Evolutionary conservation across 352 stramenopile species (phyloP), one percentile per base, ranked within the genome.

Genomic region (Globisporangium nagaii): DNA sequence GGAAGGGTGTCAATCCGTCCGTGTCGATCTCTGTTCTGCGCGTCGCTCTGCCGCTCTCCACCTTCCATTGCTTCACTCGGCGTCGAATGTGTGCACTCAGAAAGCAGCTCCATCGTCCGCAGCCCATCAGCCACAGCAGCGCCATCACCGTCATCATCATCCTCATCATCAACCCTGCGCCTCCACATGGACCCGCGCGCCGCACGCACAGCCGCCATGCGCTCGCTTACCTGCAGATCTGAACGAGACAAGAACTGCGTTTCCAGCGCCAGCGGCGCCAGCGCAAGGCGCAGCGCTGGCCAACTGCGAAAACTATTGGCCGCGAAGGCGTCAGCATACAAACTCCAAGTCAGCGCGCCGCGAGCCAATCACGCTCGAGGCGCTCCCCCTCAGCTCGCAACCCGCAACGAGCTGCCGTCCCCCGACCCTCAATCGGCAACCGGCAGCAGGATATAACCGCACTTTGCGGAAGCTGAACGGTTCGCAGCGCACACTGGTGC

Each of bases 201-300:
- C n/a, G n/a, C n/a, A n/a, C n/a, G n/a, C 24, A 10, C 27, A 37
- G 22, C 27, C 13, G 25, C 36, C 56, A 62, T 46, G 47, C 47
- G 39, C 35, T 22, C 48, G 56, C 68, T 74, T 80, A 85, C 74
- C 74, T 82, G 71, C 70, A 82, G 77, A 85, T 72, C 74, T 73
- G 74, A 85, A 85, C 74, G 74, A 85, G 74, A 85, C 72, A 85
- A 85, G 79, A 90, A 90, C 77, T 90, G 79, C 61, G 64, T 65
- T 60, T 50, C 54, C 31, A 28, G 36, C 19, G 43, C 34, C 9
- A 47, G 47, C 36, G 32, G 37, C 58, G 56, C 62, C 41, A 50
- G 35, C 58, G 41, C 41, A 63, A 40, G 12, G 32, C 56, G 47
- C n/a, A n/a, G n/a, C n/a, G n/a, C n/a, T n/a, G n/a, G n/a, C n/a